Evolutionary conservation across 2,329 filamentous ascomycete genomes (phyloP).

Genomic region (Pseudogymnoascus pannorum): DNA sequence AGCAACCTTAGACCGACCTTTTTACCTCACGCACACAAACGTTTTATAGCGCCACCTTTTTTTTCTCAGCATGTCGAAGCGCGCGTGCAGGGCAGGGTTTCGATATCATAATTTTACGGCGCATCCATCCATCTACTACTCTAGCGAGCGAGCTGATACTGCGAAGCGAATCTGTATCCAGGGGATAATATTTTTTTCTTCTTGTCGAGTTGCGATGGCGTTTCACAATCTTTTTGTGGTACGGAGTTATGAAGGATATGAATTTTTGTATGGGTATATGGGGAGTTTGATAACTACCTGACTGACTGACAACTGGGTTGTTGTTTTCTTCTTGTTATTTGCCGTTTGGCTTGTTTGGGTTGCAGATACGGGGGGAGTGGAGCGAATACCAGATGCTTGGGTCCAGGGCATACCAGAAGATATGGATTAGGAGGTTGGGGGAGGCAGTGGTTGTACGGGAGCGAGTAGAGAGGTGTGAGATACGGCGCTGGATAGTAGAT

Average conservation of each 20-base stretch:
- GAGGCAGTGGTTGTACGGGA: background rate
- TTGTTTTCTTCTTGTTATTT: background rate
- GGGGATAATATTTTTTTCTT: background rate
- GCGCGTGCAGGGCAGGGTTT: background rate
- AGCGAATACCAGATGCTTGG: background rate
- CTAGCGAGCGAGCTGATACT: background rate
- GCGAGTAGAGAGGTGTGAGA: background rate
- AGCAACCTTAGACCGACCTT: background rate
- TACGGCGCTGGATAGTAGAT: conserved; percentile 1
- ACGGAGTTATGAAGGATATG: conserved; percentile 3
- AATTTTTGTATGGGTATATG: background rate
- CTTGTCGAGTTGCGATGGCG: background rate
- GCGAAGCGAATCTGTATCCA: background rate
- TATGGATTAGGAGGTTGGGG: background rate
- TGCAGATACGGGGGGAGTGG: background rate
- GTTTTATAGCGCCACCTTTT: background rate
- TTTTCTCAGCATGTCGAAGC: background rate
- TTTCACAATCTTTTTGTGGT: background rate
- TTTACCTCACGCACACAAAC: background rate
- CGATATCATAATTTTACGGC: conserved; percentile 1
- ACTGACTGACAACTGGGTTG: background rate
- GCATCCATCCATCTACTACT: no score
- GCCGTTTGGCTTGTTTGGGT: background rate
- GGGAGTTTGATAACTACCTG: background rate
- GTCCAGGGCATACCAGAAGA: conserved; percentile 2